Base-by-base conservation (phyloP, 495 filamentous ascomycete genomes). In the Jackrogersella minutella region DNA sequence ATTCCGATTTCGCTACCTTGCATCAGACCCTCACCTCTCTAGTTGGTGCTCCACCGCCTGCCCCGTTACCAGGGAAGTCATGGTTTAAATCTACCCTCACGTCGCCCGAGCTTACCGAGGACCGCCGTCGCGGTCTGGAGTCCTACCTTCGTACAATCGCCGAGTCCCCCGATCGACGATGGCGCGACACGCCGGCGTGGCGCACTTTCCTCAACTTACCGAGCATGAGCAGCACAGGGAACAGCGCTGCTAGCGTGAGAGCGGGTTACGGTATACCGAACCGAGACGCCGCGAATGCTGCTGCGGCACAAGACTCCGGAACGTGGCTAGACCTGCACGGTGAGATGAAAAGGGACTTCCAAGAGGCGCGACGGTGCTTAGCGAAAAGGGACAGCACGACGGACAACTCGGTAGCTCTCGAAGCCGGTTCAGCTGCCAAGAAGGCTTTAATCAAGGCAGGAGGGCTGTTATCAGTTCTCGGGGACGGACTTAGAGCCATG, bases 301-400 rank as follows among this genome's bases (percentile, higher is more conserved):
- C 77, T 5, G 81, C 81, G 0, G 86, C 91, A 21, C 87, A 84
- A 9, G 93, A 97, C 71, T 89, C 93, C 8, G 84, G 85, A 0
- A 84, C 91, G 2, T 99, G 95, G 95, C 80, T 97, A 33, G 96
- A 98, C 72, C 82, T 90, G 59, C 89, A 94, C 70, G 80, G 88
- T 7, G 90, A 96, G 72, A 82, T 97, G 79, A 97, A 97, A 77
- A 73, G 79, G 7, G 85, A 89, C 65, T 80, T 99, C 36, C 93
- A 97, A 60, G 91, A 95, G 64, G 93, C 92, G 40, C 76, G 93
- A 19, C 80, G 91, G 58, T 86, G 86, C 68, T 77, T 98, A 0
- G 91, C 88, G 34, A 78, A 86, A 56, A 79, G 93, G 24, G 93
- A 99, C 69, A 88, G 88, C 49, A 91, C 92, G 7, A 81, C 79